Evolutionary conservation across 1,284 basidiomycete species (phyloP).

Genomic region (Inonotus obliquus): DNA sequence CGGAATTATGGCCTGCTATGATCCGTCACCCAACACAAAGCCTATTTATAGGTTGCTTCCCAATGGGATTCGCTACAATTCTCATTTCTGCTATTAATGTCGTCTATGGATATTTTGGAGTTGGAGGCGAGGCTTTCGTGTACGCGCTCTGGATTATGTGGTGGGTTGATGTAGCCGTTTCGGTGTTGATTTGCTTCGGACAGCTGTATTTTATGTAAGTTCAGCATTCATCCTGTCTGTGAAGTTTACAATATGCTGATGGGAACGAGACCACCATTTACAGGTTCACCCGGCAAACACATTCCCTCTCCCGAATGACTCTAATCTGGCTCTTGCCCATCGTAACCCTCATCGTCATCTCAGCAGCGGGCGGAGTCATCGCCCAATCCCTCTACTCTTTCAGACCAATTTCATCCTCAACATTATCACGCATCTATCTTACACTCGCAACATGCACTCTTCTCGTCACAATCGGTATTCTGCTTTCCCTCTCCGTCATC

Average conservation of each 20-base stretch:
- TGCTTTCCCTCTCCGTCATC: conserved; percentile 30
- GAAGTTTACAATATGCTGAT: background rate
- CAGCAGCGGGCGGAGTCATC: conserved; percentile 61
- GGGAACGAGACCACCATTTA: conserved; percentile 1
- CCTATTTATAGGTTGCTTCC: conserved; percentile 63
- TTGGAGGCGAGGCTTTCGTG: conserved; percentile 53
- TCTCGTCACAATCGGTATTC: conserved; percentile 38
- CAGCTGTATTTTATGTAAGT: conserved; percentile 61
- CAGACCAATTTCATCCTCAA: background rate
- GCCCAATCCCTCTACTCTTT: conserved; percentile 43
- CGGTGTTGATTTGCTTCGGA: conserved; percentile 59
- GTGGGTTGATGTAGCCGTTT: conserved; percentile 65
- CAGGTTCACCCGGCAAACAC: conserved; percentile 60
- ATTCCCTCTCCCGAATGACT: conserved; percentile 51
- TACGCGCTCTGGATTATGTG: conserved; percentile 66
- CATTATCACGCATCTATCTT: conserved; percentile 29
- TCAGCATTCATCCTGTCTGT: background rate
- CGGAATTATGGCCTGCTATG: conserved; percentile 46
- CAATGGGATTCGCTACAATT: conserved; percentile 69
- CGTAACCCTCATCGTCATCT: conserved; percentile 64
- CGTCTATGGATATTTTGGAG: conserved; percentile 37
- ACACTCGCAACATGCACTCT: conserved; percentile 45
- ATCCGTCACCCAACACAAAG: conserved; percentile 58
- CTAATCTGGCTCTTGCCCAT: conserved; percentile 68
- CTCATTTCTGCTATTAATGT: conserved; percentile 45